Conservation (phyloP, 108 stramenopile species). For the Bacterosira constricta region DNA sequence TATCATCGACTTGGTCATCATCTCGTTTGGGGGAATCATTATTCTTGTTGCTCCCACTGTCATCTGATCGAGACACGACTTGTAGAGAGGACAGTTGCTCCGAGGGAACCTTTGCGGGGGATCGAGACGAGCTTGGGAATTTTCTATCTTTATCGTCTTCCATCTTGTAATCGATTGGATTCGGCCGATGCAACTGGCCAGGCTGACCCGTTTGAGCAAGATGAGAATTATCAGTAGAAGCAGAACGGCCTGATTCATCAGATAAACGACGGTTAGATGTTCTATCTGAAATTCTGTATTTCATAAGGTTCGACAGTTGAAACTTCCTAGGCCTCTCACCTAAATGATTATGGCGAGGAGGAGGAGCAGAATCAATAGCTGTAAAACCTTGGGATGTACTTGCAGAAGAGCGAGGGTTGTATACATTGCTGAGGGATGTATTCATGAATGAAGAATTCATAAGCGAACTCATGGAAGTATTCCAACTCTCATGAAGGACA, state of each 20-base stretch:
- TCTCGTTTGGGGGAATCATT: not conserved
- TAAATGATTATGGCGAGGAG: no score
- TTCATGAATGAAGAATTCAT: not conserved
- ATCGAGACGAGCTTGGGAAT: not conserved
- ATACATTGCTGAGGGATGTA: not conserved
- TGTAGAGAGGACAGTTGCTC: not conserved
- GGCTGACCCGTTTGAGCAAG: no score
- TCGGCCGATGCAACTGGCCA: no score
- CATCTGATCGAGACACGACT: not conserved
- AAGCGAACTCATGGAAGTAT: not conserved
- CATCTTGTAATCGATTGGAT: not conserved
- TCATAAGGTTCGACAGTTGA: no score
- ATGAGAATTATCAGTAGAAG: no score
- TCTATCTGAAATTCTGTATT: no score
- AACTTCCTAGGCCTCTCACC: no score
- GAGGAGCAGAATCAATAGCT: no score
- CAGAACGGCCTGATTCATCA: no score
- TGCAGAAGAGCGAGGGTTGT: not conserved
- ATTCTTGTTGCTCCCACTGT: not conserved
- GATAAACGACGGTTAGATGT: no score
- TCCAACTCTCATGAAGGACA: slow-evolving; percentile 9
- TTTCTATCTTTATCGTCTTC: not conserved
- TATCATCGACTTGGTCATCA: not conserved
- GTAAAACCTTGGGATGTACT: not conserved
- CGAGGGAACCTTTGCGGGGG: not conserved